These are phyloP conservation scores for Agrocybe chaxingu DNA, from an alignment of 768 basidiomycete genomes.

Conservation along the genomic window DNA sequence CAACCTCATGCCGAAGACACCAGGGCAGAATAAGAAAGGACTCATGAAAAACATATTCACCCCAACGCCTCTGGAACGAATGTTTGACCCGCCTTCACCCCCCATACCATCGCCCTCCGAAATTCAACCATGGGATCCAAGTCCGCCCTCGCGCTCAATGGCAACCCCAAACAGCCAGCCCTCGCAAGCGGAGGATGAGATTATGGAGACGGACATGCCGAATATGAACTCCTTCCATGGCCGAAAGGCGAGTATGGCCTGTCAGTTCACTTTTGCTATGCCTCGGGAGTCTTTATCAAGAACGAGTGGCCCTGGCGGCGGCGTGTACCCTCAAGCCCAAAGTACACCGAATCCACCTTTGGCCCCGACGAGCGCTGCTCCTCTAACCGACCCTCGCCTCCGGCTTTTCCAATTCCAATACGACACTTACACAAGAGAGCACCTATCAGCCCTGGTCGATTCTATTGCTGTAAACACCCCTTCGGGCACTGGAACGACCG, in stretches of 20 bases:
- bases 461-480: constrained; percentile 84
- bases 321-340: constrained; percentile 49
- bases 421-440: constrained; percentile 94
- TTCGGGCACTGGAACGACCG: constrained; percentile 50
- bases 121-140: constrained; percentile 12
- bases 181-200: constrained; percentile 33
- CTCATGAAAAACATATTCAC: constrained; percentile 82
- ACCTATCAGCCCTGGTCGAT: constrained; percentile 91
- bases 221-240: constrained; percentile 44
- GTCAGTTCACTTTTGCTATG: constrained; percentile 75
- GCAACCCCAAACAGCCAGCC: neutral
- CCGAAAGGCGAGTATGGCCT: constrained; percentile 45
- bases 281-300: constrained; percentile 36
- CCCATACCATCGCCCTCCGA: constrained; percentile 31
- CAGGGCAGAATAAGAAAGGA: constrained; percentile 57
- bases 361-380: constrained; percentile 25
- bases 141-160: constrained; percentile 11
- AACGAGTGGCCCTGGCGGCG: constrained; percentile 22
- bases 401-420: constrained; percentile 92
- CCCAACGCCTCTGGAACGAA: constrained; percentile 79
- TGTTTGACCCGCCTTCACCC: constrained; percentile 94
- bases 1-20: constrained; percentile 63
- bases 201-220: constrained; percentile 47
- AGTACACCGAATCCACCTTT: constrained; percentile 51
- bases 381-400: constrained; percentile 67